Percentiles rank a stretch among this genome's conserved stretches.
Evolutionary conservation across 75 land plant genomes (phyloP).

Genomic region (Ceratopteris richardii): DNA sequence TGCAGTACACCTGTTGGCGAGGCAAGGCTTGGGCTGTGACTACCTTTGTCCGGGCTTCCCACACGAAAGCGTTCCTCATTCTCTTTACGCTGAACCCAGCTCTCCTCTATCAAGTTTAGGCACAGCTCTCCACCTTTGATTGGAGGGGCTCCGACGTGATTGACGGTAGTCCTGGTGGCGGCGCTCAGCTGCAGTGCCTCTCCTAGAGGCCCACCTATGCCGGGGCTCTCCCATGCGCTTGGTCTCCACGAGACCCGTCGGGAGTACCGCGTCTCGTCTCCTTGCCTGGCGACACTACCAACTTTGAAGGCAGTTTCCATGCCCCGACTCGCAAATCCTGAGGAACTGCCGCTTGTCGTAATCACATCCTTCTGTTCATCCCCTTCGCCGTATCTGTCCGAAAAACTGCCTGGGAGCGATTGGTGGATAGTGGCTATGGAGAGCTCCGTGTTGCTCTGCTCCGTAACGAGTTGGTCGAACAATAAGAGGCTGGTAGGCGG

Average conservation of each 20-base stretch:
- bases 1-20: constrained; percentile 25
- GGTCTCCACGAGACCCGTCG: constrained; percentile 8
- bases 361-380: too few species aligned
- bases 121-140: not conserved
- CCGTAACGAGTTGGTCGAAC: constrained; percentile 8
- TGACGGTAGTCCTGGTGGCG: not conserved
- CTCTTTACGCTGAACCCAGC: constrained; percentile 1
- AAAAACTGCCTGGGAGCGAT: constrained; percentile 17
- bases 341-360: too few species aligned
- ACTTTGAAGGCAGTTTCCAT: too few species aligned
- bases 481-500: not conserved
- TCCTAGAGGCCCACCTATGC: constrained; percentile 73
- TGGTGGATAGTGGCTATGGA: constrained; percentile 28
- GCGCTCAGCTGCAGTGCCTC: constrained; percentile 51
- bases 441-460: constrained; percentile 18
- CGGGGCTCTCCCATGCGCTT: constrained; percentile 18
- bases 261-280: constrained; percentile 23
- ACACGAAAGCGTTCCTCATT: not conserved
- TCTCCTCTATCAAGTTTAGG: constrained; percentile 22
- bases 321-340: too few species aligned
- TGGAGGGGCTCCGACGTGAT: not conserved
- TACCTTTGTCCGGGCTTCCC: not conserved
- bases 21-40: constrained; percentile 4
- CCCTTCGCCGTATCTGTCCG: not conserved
- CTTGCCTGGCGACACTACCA: not conserved